A percentile compares a stretch with the other conserved stretches of the same genome.
phyloP scores from a whole-genome alignment of 148 eudicot species.

The Rhododendron henanense region DNA sequence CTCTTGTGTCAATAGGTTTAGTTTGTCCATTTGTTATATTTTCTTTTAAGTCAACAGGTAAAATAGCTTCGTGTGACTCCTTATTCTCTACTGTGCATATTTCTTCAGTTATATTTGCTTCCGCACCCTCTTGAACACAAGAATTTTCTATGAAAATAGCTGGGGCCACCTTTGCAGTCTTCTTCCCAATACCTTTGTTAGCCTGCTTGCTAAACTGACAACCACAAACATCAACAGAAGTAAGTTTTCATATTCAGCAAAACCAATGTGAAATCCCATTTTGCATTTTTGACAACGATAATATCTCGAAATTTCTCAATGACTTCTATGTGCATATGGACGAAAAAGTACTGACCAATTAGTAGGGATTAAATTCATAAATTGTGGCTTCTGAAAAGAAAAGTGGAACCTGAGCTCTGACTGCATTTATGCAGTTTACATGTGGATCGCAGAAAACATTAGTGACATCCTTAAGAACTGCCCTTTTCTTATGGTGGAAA shows the following conservation, averaged over 20 bases:
- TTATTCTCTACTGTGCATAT: conserved; percentile 27
- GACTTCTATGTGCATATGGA: not conserved
- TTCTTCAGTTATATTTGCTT: conserved; percentile 34
- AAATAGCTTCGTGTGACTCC: conserved; percentile 24
- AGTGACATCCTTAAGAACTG: conserved; percentile 68
- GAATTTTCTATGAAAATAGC: conserved; percentile 21
- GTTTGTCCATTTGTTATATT: conserved; percentile 14
- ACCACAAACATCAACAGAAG: conserved; percentile 4
- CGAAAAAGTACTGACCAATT: not conserved
- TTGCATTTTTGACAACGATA: not conserved
- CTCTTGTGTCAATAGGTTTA: conserved; percentile 16
- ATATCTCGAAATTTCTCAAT: not conserved
- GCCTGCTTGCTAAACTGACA: conserved; percentile 47
- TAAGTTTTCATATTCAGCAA: not conserved
- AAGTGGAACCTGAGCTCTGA: conserved; percentile 28
- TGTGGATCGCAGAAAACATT: conserved; percentile 43
- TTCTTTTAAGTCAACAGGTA: conserved; percentile 17
- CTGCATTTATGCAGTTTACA: conserved; percentile 26
- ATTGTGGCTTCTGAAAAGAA: not conserved
- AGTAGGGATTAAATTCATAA: not conserved
- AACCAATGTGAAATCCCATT: conserved; percentile 1
- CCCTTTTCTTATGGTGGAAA: conserved; percentile 57
- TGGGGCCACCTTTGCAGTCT: conserved; percentile 44
- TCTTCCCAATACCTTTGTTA: conserved; percentile 32
- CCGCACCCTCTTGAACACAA: conserved; percentile 23